Evolutionary conservation across 2,329 filamentous ascomycete genomes (phyloP).

Genomic region (Penicillium brevicompactum): DNA sequence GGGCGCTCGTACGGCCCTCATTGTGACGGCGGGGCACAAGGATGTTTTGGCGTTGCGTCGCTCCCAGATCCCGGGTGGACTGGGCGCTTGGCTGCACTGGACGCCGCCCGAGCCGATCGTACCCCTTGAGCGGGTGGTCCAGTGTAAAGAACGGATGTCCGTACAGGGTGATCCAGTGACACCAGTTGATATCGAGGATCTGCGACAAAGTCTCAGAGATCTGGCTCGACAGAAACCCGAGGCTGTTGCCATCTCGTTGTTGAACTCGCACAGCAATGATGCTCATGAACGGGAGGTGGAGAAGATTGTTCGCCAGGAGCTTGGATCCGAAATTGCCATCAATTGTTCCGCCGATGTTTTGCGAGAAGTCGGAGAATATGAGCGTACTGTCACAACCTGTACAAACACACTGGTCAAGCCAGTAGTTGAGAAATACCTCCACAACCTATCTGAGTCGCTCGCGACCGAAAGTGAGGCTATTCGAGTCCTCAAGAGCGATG

Average conservation of each 20-base stretch:
- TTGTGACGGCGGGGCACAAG: slow-evolving; percentile 54
- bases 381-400: slow-evolving; percentile 52
- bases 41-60: slow-evolving; percentile 51
- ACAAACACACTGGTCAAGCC: slow-evolving; percentile 54
- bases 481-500: slow-evolving; percentile 54
- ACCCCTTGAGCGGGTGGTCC: slow-evolving; percentile 51
- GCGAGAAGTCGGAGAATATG: slow-evolving; percentile 53
- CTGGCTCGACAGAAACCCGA: slow-evolving; percentile 46
- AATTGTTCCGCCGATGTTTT: slow-evolving; percentile 51
- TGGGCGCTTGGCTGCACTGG: slow-evolving; percentile 54
- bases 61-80: slow-evolving; percentile 54
- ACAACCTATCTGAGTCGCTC: slow-evolving; percentile 43
- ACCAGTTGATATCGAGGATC: slow-evolving; percentile 42
- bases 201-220: slow-evolving; percentile 42
- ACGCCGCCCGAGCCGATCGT: slow-evolving; percentile 52
- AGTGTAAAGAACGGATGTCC: slow-evolving; percentile 49
- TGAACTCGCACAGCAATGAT: slow-evolving; percentile 52
- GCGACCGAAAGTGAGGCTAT: slow-evolving; percentile 46
- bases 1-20: slow-evolving; percentile 49
- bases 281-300: slow-evolving; percentile 46
- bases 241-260: slow-evolving; percentile 49
- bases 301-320: slow-evolving; percentile 44
- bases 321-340: slow-evolving; percentile 46
- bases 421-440: slow-evolving; percentile 50
- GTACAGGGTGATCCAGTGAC: slow-evolving; percentile 46